Evolutionary conservation across 768 basidiomycete species (phyloP), one percentile per base, ranked within the genome.

Genomic region (Leucocoprinus leucothites): DNA sequence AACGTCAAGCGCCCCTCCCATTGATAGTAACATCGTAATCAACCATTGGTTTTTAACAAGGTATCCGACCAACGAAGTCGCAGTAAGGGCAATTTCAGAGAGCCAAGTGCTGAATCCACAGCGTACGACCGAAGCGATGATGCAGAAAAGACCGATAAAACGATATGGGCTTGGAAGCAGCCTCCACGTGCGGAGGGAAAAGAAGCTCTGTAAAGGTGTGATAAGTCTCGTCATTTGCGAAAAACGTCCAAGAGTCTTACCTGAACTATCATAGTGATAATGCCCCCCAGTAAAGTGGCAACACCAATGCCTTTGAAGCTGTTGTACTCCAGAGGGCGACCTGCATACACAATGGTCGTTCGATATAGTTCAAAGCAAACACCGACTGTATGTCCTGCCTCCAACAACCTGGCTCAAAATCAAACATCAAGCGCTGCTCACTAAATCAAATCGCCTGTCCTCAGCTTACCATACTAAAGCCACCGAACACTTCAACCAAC

Each of bases 1-100:
- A 24, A 72, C 54, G 44, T 74, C 73, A 11, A 70, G 53, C 1
- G 58, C 60, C 1, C 63, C 67, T 9, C 71, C 66, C 9, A 64
- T 57, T 13, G 59, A 60, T 36, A 72, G 64, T 4, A 71, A 58
- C 13, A 62, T 60, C 0, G 68, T 65, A 19, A 73, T 66, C 7
- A 73, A 58, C 71, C 71, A 71, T n/a, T 61, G 58, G 44, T 63
- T 65, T 5, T 61, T 51, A 4, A 61, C 57, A 6, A 64, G 62
- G 49, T 62, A 72, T 4, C 50, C 42, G 8, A 40, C 52, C 18
- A 69, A 55, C 18, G 56, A 64, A 14, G 44, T 34, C 9, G 61
- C 60, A 2, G 60, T 59, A 34, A 70, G 53, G 14, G 64, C 66
- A 43, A 61, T 58, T 1, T 60, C 60, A 4, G 64, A 62, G 2